Evolutionary conservation across 768 basidiomycete species (phyloP).

Genomic region (Galerina marginata): DNA sequence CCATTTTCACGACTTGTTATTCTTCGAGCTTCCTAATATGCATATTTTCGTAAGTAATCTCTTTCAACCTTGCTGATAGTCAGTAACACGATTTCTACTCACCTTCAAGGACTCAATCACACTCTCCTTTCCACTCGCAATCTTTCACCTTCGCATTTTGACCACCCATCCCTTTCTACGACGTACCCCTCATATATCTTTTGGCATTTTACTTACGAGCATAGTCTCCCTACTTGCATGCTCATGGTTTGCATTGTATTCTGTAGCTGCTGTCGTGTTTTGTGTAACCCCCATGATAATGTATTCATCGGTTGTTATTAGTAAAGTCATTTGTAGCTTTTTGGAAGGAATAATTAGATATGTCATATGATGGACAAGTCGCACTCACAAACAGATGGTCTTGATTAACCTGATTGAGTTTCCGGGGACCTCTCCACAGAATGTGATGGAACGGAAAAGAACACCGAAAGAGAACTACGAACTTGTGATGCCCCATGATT

Average conservation of each 20-base stretch:
- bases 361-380: too few species aligned
- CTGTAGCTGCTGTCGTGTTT: constrained; percentile 18
- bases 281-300: constrained; percentile 16
- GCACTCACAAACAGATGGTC: too few species aligned
- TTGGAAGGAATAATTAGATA: too few species aligned
- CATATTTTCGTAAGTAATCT: constrained; percentile 20
- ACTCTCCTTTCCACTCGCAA: constrained; percentile 4
- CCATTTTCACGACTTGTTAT: constrained; percentile 22
- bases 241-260: constrained; percentile 13
- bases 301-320: constrained; percentile 8
- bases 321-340: neutral
- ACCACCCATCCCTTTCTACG: constrained; percentile 8
- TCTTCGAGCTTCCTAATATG: constrained; percentile 15
- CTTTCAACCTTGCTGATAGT: constrained; percentile 1
- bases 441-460: constrained; percentile 3
- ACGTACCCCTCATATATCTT: neutral
- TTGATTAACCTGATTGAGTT: neutral
- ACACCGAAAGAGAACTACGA: neutral
- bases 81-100: constrained; percentile 5
- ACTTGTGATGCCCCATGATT: constrained; percentile 1
- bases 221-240: constrained; percentile 8
- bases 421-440: neutral
- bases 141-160: constrained; percentile 8
- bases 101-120: constrained; percentile 21
- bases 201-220: constrained; percentile 12